Base-by-base conservation (phyloP, 2,329 filamentous ascomycete genomes). In the Orbilia quercus region DNA sequence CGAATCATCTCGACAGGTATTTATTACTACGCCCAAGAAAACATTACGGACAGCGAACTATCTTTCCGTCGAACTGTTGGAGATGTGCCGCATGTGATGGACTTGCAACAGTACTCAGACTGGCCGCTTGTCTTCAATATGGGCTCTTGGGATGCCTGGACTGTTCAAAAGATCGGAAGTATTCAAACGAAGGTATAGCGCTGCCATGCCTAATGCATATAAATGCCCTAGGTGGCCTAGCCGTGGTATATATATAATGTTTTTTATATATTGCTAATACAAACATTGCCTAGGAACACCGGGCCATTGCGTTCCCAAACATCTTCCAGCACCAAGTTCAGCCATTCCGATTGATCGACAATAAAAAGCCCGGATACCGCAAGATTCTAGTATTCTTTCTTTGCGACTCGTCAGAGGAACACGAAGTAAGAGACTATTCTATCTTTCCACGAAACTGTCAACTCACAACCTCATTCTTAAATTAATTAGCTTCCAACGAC, bases 1-100 rank as follows among this genome's bases (percentile, higher is more conserved):
- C 85, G 85, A 73, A 89, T 91, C 36, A 84, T 84, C 75, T 86
- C 87, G 0, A 87, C 87, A 0, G 85, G 87, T 0, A 80, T 90
- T 18, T 88, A 87, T 79, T 88, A 88, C 79, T 86, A 86, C 75
- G 85, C 88, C 74, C 80, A 78, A 47, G 83, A 87, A 0, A 91
- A 91, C 77, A 84, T 89, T 50, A 84, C 84, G 0, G 81, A 84
- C 1, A 83, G 82, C 57, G 77, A 76, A 4, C 81, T 90, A 6
- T 79, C 80, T 1, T 88, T 89, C 77, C 84, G 83, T 9, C 84
- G 84, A 16, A 74, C 70, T 5, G 25, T 69, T 6, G 20, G 18
- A 2, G 47, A 67, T 18, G 55, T 74, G 12, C 67, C 67, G 9
- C 40, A 54, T 6, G 11, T 14, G 18, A 51, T 44, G 22, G 28